A percentile compares a stretch with the other conserved stretches of the same genome.
Evolutionary conservation across 371 early-diverging fungal genomes (phyloP).

Genomic region (Mucor racemosus): DNA sequence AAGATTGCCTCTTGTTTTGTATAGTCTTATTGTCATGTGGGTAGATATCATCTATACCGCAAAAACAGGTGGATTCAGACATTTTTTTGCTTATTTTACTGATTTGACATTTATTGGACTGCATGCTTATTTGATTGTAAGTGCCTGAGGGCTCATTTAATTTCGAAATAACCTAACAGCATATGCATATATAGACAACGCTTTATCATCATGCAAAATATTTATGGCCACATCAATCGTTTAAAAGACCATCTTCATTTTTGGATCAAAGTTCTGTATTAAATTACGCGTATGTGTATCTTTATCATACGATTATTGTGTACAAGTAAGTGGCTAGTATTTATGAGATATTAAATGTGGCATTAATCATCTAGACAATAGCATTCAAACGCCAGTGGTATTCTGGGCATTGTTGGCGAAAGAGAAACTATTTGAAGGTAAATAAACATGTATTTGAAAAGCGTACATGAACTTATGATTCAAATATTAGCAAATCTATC

Average conservation of each 20-base stretch:
- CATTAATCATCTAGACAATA: background rate
- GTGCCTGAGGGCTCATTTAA: background rate
- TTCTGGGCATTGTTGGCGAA: slow-evolving; percentile 51
- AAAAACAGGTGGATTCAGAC: slow-evolving; percentile 19
- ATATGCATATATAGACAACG: slow-evolving; percentile 19
- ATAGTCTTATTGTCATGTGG: slow-evolving; percentile 47
- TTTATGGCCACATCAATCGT: slow-evolving; percentile 15
- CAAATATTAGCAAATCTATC: slow-evolving; percentile 18
- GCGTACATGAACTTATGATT: background rate
- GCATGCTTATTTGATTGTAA: slow-evolving; percentile 55
- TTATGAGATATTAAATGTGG: no score
- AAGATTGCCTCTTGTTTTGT: slow-evolving; percentile 40
- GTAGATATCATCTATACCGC: slow-evolving; percentile 40
- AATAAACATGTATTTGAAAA: background rate
- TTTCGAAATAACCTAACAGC: background rate
- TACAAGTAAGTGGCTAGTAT: slow-evolving; percentile 41
- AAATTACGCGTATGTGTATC: slow-evolving; percentile 47
- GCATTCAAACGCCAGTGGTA: slow-evolving; percentile 59
- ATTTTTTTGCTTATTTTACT: slow-evolving; percentile 58
- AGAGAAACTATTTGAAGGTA: slow-evolving; percentile 21
- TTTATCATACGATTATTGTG: slow-evolving; percentile 48
- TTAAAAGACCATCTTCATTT: slow-evolving; percentile 36
- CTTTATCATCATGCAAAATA: slow-evolving; percentile 44
- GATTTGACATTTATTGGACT: slow-evolving; percentile 59
- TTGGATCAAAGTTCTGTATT: slow-evolving; percentile 38